Percentiles rank a stretch among this genome's conserved stretches.
Evolutionary conservation across 2,329 filamentous ascomycete species (phyloP).

Genomic region (Pseudogymnoascus sp.): DNA sequence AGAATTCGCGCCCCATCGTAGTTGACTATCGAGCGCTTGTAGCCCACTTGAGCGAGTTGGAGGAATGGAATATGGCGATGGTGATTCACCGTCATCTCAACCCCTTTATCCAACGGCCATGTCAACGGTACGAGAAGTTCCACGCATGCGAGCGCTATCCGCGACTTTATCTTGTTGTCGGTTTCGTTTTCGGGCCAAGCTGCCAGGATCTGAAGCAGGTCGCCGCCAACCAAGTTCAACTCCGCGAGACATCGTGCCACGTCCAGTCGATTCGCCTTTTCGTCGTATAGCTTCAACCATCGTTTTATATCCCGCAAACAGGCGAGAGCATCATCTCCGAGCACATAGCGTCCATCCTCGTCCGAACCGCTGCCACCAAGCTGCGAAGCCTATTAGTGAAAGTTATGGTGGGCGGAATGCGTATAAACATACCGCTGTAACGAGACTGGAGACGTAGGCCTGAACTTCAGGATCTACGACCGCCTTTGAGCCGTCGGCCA

Average conservation of each 20-base stretch:
- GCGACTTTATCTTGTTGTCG: slow-evolving; percentile 68
- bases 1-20: slow-evolving; percentile 73
- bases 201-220: slow-evolving; percentile 83
- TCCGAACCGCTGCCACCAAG: slow-evolving; percentile 77
- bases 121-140: slow-evolving; percentile 89
- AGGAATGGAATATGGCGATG: slow-evolving; percentile 86
- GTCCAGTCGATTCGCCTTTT: slow-evolving; percentile 88
- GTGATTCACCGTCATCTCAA: slow-evolving; percentile 85
- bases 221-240: slow-evolving; percentile 83
- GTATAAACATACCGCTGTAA: slow-evolving; percentile 65
- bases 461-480: slow-evolving; percentile 87
- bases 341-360: slow-evolving; percentile 74
- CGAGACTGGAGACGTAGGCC: slow-evolving; percentile 86
- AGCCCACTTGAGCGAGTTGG: slow-evolving; percentile 77
- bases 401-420: not conserved
- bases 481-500: slow-evolving; percentile 45
- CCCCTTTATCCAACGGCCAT: slow-evolving; percentile 81
- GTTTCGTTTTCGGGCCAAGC: slow-evolving; percentile 69
- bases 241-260: slow-evolving; percentile 89
- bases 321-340: slow-evolving; percentile 88
- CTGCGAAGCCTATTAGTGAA: slow-evolving; percentile 41
- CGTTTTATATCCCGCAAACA: slow-evolving; percentile 88
- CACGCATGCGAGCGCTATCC: slow-evolving; percentile 76
- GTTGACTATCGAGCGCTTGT: slow-evolving; percentile 84
- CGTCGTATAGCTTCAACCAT: slow-evolving; percentile 93